Conservation (phyloP, 2,329 filamentous ascomycete genomes). For the Venturia aucupariae region DNA sequence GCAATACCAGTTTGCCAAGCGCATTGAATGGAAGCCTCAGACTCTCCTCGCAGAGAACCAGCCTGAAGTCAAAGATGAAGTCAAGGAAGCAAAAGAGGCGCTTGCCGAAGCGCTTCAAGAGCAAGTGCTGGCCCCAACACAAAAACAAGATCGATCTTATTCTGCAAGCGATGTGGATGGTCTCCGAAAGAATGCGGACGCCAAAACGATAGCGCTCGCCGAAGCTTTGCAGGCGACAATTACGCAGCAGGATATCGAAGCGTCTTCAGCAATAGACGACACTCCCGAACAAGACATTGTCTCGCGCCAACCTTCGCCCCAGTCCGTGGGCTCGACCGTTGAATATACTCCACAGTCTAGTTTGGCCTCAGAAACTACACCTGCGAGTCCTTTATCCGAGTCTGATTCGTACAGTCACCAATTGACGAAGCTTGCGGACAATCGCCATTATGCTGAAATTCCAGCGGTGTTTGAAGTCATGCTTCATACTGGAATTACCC, state of each 20-base stretch:
- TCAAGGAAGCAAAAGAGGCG: constrained; percentile 20
- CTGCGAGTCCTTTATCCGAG: constrained; percentile 53
- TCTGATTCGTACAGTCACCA: constrained; percentile 66
- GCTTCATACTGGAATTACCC: constrained; percentile 71
- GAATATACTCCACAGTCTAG: constrained; percentile 10
- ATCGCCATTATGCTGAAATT: constrained; percentile 74
- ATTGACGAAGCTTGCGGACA: constrained; percentile 62
- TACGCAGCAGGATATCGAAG: constrained; percentile 25
- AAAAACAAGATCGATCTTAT: constrained; percentile 38
- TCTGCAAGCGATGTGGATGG: constrained; percentile 51
- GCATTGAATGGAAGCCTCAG: constrained; percentile 74
- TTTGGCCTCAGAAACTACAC: constrained; percentile 18
- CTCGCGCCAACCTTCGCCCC: constrained; percentile 23
- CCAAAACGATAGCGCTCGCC: constrained; percentile 33
- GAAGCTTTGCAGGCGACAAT: constrained; percentile 49
- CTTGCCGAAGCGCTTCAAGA: neutral
- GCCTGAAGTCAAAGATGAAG: constrained; percentile 27
- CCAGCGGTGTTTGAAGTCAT: constrained; percentile 85
- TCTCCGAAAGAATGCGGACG: constrained; percentile 45
- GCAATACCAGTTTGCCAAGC: constrained; percentile 80
- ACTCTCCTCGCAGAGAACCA: constrained; percentile 28
- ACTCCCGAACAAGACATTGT: constrained; percentile 21
- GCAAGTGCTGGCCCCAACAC: constrained; percentile 14
- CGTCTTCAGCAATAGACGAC: constrained; percentile 25
- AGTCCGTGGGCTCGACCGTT: neutral